phyloP scores from a whole-genome alignment of 2,329 filamentous ascomycete genomes.

The Penicillium sp. region DNA sequence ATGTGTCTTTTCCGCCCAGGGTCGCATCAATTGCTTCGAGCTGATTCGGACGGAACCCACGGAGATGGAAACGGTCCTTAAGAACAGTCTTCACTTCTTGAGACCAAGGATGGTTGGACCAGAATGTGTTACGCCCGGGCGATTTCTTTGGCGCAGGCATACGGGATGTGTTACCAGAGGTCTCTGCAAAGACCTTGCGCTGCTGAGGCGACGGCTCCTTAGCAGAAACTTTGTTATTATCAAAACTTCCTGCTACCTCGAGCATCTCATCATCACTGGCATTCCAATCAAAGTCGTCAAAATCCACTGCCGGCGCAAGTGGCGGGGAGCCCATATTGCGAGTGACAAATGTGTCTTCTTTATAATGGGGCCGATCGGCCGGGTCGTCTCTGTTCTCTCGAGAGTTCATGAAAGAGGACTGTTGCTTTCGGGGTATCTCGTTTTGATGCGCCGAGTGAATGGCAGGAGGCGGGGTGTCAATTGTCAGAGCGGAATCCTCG shows the following conservation, averaged over 20 bases:
- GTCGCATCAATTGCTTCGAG: constrained; percentile 96
- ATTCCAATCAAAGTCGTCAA: constrained; percentile 49
- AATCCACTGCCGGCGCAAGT: constrained; percentile 18
- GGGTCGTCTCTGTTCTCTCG: constrained; percentile 7
- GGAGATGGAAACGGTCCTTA: constrained; percentile 80
- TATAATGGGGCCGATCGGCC: constrained; percentile 26
- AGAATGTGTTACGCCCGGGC: constrained; percentile 36
- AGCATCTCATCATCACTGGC: constrained; percentile 52
- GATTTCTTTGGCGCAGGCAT: constrained; percentile 38
- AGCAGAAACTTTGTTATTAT: constrained; percentile 23
- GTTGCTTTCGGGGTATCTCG: constrained; percentile 7
- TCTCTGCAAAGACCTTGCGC: constrained; percentile 47
- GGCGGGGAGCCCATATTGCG: constrained; percentile 48
- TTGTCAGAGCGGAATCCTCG: neutral
- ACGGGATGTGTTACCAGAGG: constrained; percentile 42
- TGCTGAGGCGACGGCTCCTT: constrained; percentile 19
- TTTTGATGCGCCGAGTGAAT: neutral
- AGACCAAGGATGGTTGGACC: constrained; percentile 78
- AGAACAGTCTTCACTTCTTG: constrained; percentile 79
- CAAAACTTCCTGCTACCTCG: constrained; percentile 45
- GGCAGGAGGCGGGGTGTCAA: constrained; percentile 2
- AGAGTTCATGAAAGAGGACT: constrained; percentile 4
- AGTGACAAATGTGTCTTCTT: constrained; percentile 37
- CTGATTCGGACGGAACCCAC: constrained; percentile 87
- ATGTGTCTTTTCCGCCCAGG: constrained; percentile 82